Evolutionary conservation across 371 early-diverging fungal genomes (phyloP).

Genomic region (Mortierella sp.): DNA sequence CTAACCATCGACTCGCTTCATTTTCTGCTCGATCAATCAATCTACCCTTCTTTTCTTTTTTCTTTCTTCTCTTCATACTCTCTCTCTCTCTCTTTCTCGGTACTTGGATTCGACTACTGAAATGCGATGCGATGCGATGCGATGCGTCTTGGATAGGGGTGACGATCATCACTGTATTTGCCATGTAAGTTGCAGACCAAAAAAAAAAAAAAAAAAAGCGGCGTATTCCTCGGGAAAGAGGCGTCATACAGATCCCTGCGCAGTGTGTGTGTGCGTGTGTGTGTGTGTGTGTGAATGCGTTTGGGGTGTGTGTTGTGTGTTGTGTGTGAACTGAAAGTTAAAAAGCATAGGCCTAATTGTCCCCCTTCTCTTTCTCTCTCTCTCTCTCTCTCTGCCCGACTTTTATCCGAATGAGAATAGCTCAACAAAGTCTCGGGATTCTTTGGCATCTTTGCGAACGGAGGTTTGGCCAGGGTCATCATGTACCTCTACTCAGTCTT

Average conservation of each 20-base stretch:
- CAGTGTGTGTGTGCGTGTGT: too few relatives aligned
- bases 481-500: slow-evolving; percentile 51
- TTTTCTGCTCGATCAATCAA: not conserved
- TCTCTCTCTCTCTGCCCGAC: not conserved
- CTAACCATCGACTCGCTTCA: not conserved
- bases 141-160: slow-evolving; percentile 35
- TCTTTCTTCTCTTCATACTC: not conserved
- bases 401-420: slow-evolving; percentile 7
- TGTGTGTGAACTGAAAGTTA: not conserved
- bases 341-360: not conserved
- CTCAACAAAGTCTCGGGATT: slow-evolving; percentile 51
- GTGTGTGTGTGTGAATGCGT: too few relatives aligned
- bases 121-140: too few relatives aligned
- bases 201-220: not conserved
- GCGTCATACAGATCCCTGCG: too few relatives aligned
- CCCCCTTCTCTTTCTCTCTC: not conserved
- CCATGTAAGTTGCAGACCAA: slow-evolving; percentile 35
- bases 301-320: slow-evolving; percentile 7
- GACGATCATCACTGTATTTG: slow-evolving; percentile 48
- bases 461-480: slow-evolving; percentile 33
- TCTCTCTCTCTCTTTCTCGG: not conserved
- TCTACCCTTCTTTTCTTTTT: not conserved
- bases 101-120: too few relatives aligned
- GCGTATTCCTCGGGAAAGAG: too few relatives aligned
- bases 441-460: slow-evolving; percentile 52